Base-by-base conservation (phyloP, 441 rosid species). In the Theobroma grandiflorum region DNA sequence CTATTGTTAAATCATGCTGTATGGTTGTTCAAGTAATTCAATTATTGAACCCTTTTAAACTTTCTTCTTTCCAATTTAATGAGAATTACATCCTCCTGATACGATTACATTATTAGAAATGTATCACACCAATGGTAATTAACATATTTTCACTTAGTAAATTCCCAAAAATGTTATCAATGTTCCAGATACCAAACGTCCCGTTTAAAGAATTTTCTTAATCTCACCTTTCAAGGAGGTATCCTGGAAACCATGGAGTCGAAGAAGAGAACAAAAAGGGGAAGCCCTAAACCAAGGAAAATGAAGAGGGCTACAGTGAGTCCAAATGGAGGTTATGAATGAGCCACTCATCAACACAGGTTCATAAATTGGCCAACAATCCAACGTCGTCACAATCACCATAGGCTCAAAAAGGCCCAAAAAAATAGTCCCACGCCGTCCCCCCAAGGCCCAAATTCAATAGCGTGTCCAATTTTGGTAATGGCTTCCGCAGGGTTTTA, bases 401-500 rank as follows among this genome's bases (percentile, higher is more conserved):
- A 26, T 26, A 1, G 31, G 31, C 1, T 26, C 22, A 53, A 53
- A 57, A 6, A 55, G 6, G 61, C 61, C 31, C 62, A 8, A 20
- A 57, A 58, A 9, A 58, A 7, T 31, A 57, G 61, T 20, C 31
- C 0, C 11, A 7, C 0, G 10, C 35, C 6, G 9, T 22, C 4
- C 33, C 63, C 33, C 64, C 1, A 11, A 43, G 59, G 58, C 59
- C 58, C 58, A 49, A 49, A 4, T 22, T 45, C 33, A 69, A 26
- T 3, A 47, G 57, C 57, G 11, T 14, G 3, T 26, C 64, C n/a
- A 12, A 1, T 12, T 40, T 3, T 8, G 66, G 7, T 70, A 50
- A 33, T 35, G 75, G 75, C 43, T 72, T 72, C 15, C 4, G 75
- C 20, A 72, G 75, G 62, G 62, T 72, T 72, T 72, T 18, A 52